Conservation (phyloP, 2,329 filamentous ascomycete genomes). For the Colletotrichum orchidophilum region DNA sequence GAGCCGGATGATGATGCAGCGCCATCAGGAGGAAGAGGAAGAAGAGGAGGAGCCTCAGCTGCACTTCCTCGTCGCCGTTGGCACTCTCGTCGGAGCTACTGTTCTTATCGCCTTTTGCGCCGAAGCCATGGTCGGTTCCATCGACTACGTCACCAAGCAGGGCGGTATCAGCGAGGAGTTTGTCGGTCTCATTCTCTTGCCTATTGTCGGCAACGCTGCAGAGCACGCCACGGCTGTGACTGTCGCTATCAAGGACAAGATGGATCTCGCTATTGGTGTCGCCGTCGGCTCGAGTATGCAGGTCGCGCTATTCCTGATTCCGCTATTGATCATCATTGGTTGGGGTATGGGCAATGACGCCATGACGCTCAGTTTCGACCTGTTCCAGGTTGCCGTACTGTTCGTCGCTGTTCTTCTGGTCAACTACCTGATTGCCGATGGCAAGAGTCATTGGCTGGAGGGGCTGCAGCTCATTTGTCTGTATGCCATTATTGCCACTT, state of each 20-base stretch:
- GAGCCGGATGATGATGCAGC: conserved; percentile 55
- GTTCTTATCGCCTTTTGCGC: conserved; percentile 84
- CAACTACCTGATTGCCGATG: conserved; percentile 87
- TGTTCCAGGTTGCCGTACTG: conserved; percentile 86
- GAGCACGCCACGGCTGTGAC: conserved; percentile 85
- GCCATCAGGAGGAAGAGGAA: conserved; percentile 68
- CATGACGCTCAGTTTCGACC: conserved; percentile 87
- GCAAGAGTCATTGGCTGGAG: conserved; percentile 85
- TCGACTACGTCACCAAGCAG: conserved; percentile 70
- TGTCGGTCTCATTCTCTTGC: conserved; percentile 81
- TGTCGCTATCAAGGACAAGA: conserved; percentile 85
- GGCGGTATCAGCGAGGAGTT: conserved; percentile 76
- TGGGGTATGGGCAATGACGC: conserved; percentile 77
- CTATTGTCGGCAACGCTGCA: conserved; percentile 85
- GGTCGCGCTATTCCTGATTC: conserved; percentile 82
- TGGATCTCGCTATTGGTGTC: conserved; percentile 84
- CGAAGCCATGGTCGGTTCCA: conserved; percentile 80
- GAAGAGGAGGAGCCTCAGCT: conserved; percentile 81
- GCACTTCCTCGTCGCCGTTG: conserved; percentile 75
- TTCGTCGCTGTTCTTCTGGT: conserved; percentile 87
- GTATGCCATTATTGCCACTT: conserved; percentile 81
- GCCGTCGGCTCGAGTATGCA: conserved; percentile 84
- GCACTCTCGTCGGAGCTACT: conserved; percentile 77
- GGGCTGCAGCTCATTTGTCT: conserved; percentile 79
- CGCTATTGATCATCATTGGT: conserved; percentile 78